Evolutionary conservation across 1,284 basidiomycete genomes (phyloP).

Genomic region (Naganishia sp.): DNA sequence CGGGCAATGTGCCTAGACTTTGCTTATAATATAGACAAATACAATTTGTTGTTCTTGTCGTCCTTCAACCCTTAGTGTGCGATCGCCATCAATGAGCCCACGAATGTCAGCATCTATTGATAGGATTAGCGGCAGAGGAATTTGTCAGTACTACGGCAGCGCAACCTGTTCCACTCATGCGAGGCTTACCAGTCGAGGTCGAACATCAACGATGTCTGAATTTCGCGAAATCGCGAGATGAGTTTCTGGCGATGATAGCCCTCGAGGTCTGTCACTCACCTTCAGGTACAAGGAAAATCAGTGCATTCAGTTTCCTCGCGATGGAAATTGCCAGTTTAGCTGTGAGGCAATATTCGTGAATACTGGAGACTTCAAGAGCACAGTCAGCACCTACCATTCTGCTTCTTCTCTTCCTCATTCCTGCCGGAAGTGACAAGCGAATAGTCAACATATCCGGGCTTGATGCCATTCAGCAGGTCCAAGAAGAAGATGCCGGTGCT

Average conservation of each 20-base stretch:
- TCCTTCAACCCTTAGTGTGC: not conserved
- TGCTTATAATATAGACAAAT: too few relatives aligned
- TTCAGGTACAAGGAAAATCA: slow-evolving; percentile 97
- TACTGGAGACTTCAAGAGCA: not conserved
- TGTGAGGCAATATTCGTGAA: slow-evolving; percentile 44
- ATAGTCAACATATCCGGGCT: slow-evolving; percentile 94
- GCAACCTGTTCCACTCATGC: slow-evolving; percentile 52
- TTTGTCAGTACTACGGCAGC: slow-evolving; percentile 57
- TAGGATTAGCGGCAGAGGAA: slow-evolving; percentile 41
- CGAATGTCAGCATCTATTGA: slow-evolving; percentile 35
- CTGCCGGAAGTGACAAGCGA: slow-evolving; percentile 69
- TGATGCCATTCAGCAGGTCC: slow-evolving; percentile 84
- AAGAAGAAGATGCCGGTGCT: slow-evolving; percentile 91
- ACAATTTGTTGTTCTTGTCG: not conserved
- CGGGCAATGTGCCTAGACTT: too few relatives aligned
- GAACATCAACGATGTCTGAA: slow-evolving; percentile 78
- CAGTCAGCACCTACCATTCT: slow-evolving; percentile 71
- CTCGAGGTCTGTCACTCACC: slow-evolving; percentile 47
- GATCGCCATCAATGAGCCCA: slow-evolving; percentile 34
- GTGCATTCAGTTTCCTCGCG: slow-evolving; percentile 91
- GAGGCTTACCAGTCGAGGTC: slow-evolving; percentile 71
- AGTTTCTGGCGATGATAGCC: not conserved
- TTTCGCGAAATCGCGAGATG: not conserved
- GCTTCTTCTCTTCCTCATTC: slow-evolving; percentile 81
- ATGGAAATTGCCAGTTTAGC: slow-evolving; percentile 97